Evolutionary conservation across 2,329 filamentous ascomycete genomes (phyloP), one percentile per base, ranked within the genome.

Genomic region (Beauveria caledonica): DNA sequence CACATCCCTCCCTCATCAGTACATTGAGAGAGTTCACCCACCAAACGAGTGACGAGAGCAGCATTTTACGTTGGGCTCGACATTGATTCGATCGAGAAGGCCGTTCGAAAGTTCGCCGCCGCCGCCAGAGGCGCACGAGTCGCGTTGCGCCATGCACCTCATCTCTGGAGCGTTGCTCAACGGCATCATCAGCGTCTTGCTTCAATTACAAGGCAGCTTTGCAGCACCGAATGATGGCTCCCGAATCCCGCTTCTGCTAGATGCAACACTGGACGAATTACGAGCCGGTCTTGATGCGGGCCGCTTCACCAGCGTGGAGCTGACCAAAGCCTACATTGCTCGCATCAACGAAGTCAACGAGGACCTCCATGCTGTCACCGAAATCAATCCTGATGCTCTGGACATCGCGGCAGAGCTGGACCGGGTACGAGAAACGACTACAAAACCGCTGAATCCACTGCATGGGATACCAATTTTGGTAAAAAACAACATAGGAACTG

Each of bases 401-500:
- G 40, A 60, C 5, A 74, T 77, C 9, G 77, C 77, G 0, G 66
- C 64, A 2, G 61, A 66, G 1, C 63, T 76, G 5, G 77, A 79
- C 55, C 58, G 27, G 1, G 62, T 8, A 64, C 68, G 61, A 56
- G 57, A 2, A 36, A 44, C 4, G 65, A 67, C 25, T 63, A 63
- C 5, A 49, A 27, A 17, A 49, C 29, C 39, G 21, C 29, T 58
- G 1, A 70, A 79, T 0, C 82, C 83, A 2, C 74, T 87, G 0
- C 84, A 88, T 67, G 86, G 86, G 6, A 77, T 88, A 4, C 86
- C 86, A 0, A 80, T 88, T 25, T 71, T 88, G 5, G 76, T 88
- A 72, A 89, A 89, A 69, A 82, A 86, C 71, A 87, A 86, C 67
- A 86, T 89, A 53, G 85, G 80, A 15, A 88, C 85, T 0, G 68